Conservation (phyloP, 768 basidiomycete genomes). For the Panaeolus cyanescens region DNA sequence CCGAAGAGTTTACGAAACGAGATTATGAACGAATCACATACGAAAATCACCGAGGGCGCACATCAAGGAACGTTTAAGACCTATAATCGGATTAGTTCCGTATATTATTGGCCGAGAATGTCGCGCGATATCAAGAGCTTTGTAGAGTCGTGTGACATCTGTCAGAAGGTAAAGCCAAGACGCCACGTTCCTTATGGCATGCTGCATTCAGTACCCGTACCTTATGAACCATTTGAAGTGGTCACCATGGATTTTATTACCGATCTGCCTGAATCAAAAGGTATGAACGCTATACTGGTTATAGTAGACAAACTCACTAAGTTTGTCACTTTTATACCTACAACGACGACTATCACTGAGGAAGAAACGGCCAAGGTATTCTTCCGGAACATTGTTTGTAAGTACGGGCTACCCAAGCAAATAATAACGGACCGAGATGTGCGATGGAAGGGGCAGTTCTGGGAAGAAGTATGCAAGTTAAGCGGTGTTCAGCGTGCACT, state of each 20-base stretch:
- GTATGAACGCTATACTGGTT: conserved; percentile 29
- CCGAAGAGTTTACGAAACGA: conserved; percentile 14
- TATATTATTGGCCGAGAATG: conserved; percentile 36
- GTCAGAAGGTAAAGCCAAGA: conserved; percentile 22
- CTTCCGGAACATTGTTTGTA: conserved; percentile 24
- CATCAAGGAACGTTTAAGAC: conserved; percentile 28
- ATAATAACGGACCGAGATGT: conserved; percentile 30
- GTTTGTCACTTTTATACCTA: conserved; percentile 40
- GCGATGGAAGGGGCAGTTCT: conserved; percentile 26
- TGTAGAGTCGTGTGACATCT: conserved; percentile 20
- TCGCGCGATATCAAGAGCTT: conserved; percentile 20
- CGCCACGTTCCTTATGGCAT: conserved; percentile 30
- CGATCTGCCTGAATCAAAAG: conserved; percentile 29
- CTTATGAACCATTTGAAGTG: conserved; percentile 28
- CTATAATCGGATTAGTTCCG: conserved; percentile 19
- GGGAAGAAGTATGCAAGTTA: conserved; percentile 23
- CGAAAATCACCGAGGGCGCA: conserved; percentile 22
- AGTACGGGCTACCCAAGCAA: conserved; percentile 25
- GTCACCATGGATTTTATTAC: conserved; percentile 37
- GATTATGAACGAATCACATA: conserved; percentile 25
- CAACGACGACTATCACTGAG: conserved; percentile 21
- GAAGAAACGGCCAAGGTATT: conserved; percentile 30
- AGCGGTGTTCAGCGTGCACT: conserved; percentile 25
- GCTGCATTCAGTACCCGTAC: conserved; percentile 33
- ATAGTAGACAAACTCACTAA: conserved; percentile 41